Percentiles rank a stretch among this genome's conserved stretches.
These are phyloP conservation scores for Xylaria curta DNA, from an alignment of 495 filamentous ascomycete genomes.

Conservation along the genomic window DNA sequence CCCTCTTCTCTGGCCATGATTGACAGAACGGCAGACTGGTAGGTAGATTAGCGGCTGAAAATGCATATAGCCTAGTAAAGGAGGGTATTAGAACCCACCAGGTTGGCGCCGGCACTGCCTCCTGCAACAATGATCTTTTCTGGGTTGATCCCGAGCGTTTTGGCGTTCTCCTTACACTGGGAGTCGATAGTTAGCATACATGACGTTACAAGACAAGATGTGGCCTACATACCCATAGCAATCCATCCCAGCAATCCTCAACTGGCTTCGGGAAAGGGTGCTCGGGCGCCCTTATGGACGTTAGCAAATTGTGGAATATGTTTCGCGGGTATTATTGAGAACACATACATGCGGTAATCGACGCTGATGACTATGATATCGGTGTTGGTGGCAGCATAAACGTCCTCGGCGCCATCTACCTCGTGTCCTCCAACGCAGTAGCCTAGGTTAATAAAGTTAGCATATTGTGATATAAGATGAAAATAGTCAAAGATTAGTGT, in stretches of 20 bases:
- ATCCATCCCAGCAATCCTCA: conserved; percentile 36
- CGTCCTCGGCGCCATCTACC: conserved; percentile 36
- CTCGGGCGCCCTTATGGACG: conserved; percentile 31
- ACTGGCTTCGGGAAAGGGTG: conserved; percentile 31
- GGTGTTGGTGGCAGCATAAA: conserved; percentile 35
- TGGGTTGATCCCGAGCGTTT: conserved; percentile 32
- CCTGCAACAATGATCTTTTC: conserved; percentile 36
- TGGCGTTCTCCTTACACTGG: conserved; percentile 34
- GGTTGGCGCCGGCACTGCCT: conserved; percentile 37
- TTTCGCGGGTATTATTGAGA: background rate
- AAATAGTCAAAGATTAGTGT: too few relatives aligned
- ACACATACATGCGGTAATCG: conserved; percentile 34
- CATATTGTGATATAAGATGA: background rate
- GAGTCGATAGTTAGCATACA: conserved; percentile 3
- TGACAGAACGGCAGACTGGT: conserved; percentile 32
- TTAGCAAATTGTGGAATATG: conserved; percentile 4
- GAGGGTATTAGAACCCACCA: conserved; percentile 17
- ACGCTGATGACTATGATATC: conserved; percentile 36
- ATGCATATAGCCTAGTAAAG: background rate
- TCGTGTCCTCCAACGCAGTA: conserved; percentile 33
- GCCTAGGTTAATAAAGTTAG: conserved; percentile 28
- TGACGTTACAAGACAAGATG: background rate
- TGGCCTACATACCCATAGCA: conserved; percentile 36
- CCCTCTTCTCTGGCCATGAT: conserved; percentile 31
- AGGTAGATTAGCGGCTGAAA: background rate